Evolutionary conservation across 2,329 filamentous ascomycete genomes (phyloP), one percentile per base, ranked within the genome.

Genomic region (Diatrype stigma): DNA sequence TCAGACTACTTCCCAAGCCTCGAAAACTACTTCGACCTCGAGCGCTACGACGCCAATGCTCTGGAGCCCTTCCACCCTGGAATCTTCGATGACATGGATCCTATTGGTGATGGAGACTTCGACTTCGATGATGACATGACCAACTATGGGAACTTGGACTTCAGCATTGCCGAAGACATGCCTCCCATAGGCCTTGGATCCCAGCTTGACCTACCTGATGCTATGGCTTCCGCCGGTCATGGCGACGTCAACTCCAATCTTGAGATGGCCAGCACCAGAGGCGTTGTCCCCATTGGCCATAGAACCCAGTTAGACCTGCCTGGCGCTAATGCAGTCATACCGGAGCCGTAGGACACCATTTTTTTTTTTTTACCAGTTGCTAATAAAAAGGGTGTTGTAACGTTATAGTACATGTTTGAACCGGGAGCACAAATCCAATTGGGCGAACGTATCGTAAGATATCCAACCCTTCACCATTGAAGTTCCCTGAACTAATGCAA

Each of bases 331-430:
- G 51, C 50, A 48, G 45, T 32, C 2, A 11, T 47, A 23, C 34
- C 42, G 47, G 56, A 64, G 53, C 38, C 46, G 63, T 66, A 57
- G 65, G 60, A 14, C 46, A 23, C n/a, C n/a, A n/a, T n/a, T n/a
- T n/a, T 59, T 63, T 66, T 64, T 65, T 63, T 63, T 67, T 65
- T 63, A 56, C 16, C 42, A 46, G 3, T 51, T 60, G 60, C 64
- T 65, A 63, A 66, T 56, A 65, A 66, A 63, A 59, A 66, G 63
- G 63, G 63, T 65, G 62, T 57, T 23, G 42, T 30, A 11, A 37
- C 7, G n/a, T 7, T 17, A 12, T 3, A 12, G 16, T 8, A 11
- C 14, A 28, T 30, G 12, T 45, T 21, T 34, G 30, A 14, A 34
- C 14, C 30, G 14, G 14, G 14, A 34, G 7, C 7, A 34, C 14